These are phyloP conservation scores for Claviceps citrina DNA, from an alignment of 2,329 filamentous ascomycete genomes.

Conservation along the genomic window DNA sequence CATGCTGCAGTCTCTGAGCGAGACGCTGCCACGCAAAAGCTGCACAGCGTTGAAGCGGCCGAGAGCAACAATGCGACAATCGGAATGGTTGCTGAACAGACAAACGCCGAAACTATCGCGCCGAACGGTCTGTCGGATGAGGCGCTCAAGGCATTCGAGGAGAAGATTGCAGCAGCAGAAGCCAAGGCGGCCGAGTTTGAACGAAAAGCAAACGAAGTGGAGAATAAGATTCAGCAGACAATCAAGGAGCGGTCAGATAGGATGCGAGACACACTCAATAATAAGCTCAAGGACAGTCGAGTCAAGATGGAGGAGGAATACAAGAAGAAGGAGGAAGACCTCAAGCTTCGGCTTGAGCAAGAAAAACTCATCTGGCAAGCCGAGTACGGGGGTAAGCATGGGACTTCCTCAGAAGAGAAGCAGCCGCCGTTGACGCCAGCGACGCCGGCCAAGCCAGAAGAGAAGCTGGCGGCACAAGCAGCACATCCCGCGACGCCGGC, in stretches of 20 bases:
- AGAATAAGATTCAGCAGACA: constrained; percentile 43
- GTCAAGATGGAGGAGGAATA: constrained; percentile 34
- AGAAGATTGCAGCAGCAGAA: constrained; percentile 44
- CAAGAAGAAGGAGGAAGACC: constrained; percentile 37
- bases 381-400: constrained; percentile 26
- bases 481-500: constrained; percentile 12
- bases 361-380: constrained; percentile 47
- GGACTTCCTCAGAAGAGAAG: constrained; percentile 8
- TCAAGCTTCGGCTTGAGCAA: constrained; percentile 44
- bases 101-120: constrained; percentile 4
- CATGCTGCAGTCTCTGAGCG: constrained; percentile 46
- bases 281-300: constrained; percentile 54
- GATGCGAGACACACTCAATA: constrained; percentile 53
- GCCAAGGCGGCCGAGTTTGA: constrained; percentile 49
- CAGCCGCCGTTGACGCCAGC: constrained; percentile 13
- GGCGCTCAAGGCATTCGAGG: constrained; percentile 45
- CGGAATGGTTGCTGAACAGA: background rate
- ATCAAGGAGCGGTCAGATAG: constrained; percentile 51
- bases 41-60: constrained; percentile 17
- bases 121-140: constrained; percentile 32
- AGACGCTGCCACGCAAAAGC: constrained; percentile 38
- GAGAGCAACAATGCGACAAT: constrained; percentile 4
- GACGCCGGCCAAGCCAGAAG: constrained; percentile 26
- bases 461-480: constrained; percentile 7
- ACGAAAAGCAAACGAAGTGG: constrained; percentile 45